Conservation (phyloP, 2,329 filamentous ascomycete genomes). For the Neonectria hederae region DNA sequence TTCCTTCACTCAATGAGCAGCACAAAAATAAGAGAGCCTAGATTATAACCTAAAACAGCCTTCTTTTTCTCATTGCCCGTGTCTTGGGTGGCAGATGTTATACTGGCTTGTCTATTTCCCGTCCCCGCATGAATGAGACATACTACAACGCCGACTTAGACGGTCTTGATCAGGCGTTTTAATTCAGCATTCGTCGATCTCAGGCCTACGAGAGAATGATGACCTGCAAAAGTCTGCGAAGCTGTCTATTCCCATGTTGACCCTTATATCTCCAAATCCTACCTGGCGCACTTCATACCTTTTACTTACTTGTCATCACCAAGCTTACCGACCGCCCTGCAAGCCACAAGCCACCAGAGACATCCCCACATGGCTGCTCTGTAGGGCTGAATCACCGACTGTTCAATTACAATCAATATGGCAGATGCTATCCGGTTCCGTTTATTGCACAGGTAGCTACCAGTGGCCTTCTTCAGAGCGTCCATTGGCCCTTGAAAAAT, state of each 20-base stretch:
- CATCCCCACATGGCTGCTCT: not conserved
- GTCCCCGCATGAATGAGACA: no score
- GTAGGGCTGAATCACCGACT: constrained; percentile 1
- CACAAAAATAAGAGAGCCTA: not conserved
- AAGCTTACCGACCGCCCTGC: not conserved
- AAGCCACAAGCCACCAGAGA: not conserved
- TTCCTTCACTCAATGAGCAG: not conserved
- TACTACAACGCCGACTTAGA: no score
- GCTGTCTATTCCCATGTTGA: not conserved
- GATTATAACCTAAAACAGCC: not conserved
- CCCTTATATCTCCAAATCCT: not conserved
- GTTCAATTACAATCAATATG: constrained; percentile 16
- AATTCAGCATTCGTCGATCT: no score
- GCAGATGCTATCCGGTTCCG: not conserved
- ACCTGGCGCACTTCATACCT: not conserved
- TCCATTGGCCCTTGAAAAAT: not conserved
- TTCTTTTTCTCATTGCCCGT: not conserved
- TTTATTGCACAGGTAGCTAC: not conserved
- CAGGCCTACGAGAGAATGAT: not conserved
- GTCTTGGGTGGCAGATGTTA: not conserved
- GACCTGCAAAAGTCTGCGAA: not conserved
- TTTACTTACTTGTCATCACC: not conserved
- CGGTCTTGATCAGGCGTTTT: no score
- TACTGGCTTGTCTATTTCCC: no score
- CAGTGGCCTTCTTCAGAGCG: not conserved